Evolutionary conservation across 75 land plant genomes (phyloP).

Genomic region (Gnetum montanum): DNA sequence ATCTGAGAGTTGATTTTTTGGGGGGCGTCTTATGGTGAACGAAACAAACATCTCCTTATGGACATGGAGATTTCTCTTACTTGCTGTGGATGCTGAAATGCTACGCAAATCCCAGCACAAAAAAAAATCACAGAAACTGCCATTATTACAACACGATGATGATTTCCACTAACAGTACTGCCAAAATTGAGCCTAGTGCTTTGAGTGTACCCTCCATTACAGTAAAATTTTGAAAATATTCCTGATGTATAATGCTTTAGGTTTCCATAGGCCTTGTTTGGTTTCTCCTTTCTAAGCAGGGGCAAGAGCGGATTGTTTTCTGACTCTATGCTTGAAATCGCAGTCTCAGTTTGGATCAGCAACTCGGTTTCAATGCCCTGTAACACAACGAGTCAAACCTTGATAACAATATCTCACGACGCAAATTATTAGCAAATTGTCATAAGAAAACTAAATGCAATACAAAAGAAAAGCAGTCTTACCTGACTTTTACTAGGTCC

Average conservation of each 20-base stretch:
- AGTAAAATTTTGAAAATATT: neutral
- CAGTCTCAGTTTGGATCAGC: neutral
- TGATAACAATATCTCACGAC: neutral
- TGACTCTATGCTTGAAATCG: neutral
- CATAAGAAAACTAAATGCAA: neutral
- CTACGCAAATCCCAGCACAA: constrained; percentile 66
- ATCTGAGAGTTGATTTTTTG: too few relatives aligned
- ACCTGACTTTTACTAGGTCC: neutral
- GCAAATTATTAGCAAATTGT: neutral
- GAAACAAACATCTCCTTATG: constrained; percentile 55
- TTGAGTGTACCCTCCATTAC: neutral
- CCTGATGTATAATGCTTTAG: too few relatives aligned
- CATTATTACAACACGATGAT: constrained; percentile 16
- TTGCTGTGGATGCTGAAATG: constrained; percentile 56
- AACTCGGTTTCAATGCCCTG: neutral
- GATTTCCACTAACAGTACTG: neutral
- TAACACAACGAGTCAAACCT: neutral
- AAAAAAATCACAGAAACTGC: constrained; percentile 30
- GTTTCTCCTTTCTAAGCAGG: constrained; percentile 1
- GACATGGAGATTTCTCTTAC: constrained; percentile 48
- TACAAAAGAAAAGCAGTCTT: neutral
- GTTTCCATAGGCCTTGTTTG: neutral
- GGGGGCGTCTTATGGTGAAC: constrained; percentile 1
- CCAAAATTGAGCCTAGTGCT: constrained; percentile 1
- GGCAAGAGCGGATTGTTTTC: constrained; percentile 1